Evolutionary conservation across 2,329 filamentous ascomycete genomes (phyloP), one percentile per base, ranked within the genome.

Genomic region (Periconia digitata): DNA sequence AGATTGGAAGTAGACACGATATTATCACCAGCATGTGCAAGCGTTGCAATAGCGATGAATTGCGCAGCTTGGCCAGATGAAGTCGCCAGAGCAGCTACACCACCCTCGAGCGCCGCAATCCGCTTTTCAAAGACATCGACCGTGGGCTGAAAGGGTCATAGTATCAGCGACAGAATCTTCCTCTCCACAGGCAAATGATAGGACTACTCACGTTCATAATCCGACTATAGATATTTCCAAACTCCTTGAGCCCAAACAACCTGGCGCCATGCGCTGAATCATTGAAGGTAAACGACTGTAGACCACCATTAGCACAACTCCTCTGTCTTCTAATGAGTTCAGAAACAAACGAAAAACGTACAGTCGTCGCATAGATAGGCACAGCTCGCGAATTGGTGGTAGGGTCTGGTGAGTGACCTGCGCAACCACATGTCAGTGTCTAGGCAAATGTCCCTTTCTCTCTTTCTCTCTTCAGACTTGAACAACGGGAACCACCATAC

Each of bases 61-160:
- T 96, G 92, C 1, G 92, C 92, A 3, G 89, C 84, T 73, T 96
- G 91, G 48, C 92, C 92, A 1, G 91, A 96, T 0, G 90, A 80
- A 36, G 91, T 83, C 6, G 90, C 92, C 22, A 96, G 82, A 38
- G 90, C 92, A 15, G 89, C 92, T 24, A 89, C 85, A 64, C 94
- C 94, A 24, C 92, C 92, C 75, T 99, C 94, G 4, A 97, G 84
- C 13, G 92, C 92, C n/a, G 92, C 92, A 43, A 96, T 88, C 52
- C 92, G 85, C 79, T 96, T 95, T 76, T 99, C 94, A 56, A 99
- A 92, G 22, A 97, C 92, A 73, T 95, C 92, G 59, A 92, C 87
- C 0, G 92, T 97, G 2, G 92, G 92, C 86, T 90, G 58, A 35
- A 20, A 12, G n/a, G 3, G 15, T 22, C 13, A 16, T 29, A 13